phyloP scores from a whole-genome alignment of 1,284 basidiomycete genomes.

The Limonomyces culmigenus region DNA sequence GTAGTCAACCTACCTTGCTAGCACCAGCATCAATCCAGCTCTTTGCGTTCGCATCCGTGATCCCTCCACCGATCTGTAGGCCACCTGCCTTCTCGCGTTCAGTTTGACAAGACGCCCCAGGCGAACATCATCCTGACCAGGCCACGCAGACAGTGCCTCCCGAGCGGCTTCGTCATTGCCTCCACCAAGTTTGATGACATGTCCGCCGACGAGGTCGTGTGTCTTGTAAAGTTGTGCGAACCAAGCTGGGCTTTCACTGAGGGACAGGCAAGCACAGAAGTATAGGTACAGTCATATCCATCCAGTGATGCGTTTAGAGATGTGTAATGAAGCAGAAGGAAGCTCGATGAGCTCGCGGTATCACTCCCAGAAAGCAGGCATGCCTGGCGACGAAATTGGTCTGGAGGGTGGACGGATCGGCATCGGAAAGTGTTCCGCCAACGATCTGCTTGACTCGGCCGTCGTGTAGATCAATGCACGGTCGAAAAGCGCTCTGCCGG shows the following conservation, averaged over 20 bases:
- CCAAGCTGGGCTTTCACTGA: slow-evolving; percentile 64
- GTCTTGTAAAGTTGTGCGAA: slow-evolving; percentile 71
- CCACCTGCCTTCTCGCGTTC: slow-evolving; percentile 24
- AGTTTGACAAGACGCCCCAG: not conserved
- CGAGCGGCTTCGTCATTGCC: slow-evolving; percentile 79
- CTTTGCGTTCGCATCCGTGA: slow-evolving; percentile 65
- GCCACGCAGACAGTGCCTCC: slow-evolving; percentile 76
- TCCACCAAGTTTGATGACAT: slow-evolving; percentile 93
- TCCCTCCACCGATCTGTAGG: slow-evolving; percentile 90
- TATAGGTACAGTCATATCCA: too few relatives aligned
- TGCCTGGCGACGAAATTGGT: slow-evolving; percentile 92
- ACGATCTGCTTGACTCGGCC: slow-evolving; percentile 98
- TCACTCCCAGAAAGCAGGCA: too few relatives aligned
- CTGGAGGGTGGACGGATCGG: slow-evolving; percentile 43
- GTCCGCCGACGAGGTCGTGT: slow-evolving; percentile 67
- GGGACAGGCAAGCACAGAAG: too few relatives aligned
- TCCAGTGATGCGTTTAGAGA: too few relatives aligned
- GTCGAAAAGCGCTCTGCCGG: slow-evolving; percentile 47
- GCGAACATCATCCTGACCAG: slow-evolving; percentile 30
- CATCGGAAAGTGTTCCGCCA: slow-evolving; percentile 76
- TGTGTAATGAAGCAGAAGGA: too few relatives aligned
- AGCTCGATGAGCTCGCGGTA: too few relatives aligned
- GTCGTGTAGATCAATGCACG: slow-evolving; percentile 94
- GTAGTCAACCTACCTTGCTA: slow-evolving; percentile 49
- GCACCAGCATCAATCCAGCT: slow-evolving; percentile 85